These are phyloP conservation scores for Pythium apleroticum DNA, from an alignment of 352 stramenopile species.

Conservation along the genomic window DNA sequence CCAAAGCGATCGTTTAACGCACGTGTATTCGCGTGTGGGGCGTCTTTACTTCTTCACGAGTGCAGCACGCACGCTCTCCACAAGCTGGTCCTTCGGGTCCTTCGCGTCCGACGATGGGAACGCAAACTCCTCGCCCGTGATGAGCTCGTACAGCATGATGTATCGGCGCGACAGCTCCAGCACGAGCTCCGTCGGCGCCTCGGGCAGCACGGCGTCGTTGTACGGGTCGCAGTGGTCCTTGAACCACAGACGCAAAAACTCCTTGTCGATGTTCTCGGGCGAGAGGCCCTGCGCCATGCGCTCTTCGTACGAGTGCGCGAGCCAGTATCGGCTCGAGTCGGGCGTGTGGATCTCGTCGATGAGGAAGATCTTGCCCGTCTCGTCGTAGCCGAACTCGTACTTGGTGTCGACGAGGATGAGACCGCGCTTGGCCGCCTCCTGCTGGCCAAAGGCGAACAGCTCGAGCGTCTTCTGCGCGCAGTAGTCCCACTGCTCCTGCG, in stretches of 20 bases:
- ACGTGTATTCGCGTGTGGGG: neutral
- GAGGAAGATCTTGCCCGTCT: slow-evolving; percentile 92
- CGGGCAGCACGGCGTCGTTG: slow-evolving; percentile 94
- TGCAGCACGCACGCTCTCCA: slow-evolving; percentile 42
- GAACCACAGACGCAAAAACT: slow-evolving; percentile 99
- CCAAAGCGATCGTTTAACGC: neutral
- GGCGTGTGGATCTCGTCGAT: slow-evolving; percentile 99
- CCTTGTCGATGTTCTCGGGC: slow-evolving; percentile 99
- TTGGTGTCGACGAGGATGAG: slow-evolving; percentile 99
- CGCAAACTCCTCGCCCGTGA: slow-evolving; percentile 95
- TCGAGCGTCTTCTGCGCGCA: slow-evolving; percentile 92
- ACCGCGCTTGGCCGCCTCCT: slow-evolving; percentile 88
- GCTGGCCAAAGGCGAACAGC: slow-evolving; percentile 92
- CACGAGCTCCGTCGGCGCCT: slow-evolving; percentile 95
- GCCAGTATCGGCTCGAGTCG: slow-evolving; percentile 96
- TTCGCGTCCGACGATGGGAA: slow-evolving; percentile 52
- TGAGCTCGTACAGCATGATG: slow-evolving; percentile 98
- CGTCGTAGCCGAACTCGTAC: slow-evolving; percentile 84
- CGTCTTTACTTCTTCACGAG: slow-evolving; percentile 33
- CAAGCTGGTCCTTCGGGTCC: slow-evolving; percentile 42
- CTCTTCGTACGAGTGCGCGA: slow-evolving; percentile 89
- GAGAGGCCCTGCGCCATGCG: slow-evolving; percentile 86
- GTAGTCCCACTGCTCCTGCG: slow-evolving; percentile 95
- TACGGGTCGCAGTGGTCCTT: slow-evolving; percentile 98
- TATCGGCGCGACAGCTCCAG: slow-evolving; percentile 96